phyloP scores from a whole-genome alignment of 2,329 filamentous ascomycete species.

The Botryotinia calthae region DNA sequence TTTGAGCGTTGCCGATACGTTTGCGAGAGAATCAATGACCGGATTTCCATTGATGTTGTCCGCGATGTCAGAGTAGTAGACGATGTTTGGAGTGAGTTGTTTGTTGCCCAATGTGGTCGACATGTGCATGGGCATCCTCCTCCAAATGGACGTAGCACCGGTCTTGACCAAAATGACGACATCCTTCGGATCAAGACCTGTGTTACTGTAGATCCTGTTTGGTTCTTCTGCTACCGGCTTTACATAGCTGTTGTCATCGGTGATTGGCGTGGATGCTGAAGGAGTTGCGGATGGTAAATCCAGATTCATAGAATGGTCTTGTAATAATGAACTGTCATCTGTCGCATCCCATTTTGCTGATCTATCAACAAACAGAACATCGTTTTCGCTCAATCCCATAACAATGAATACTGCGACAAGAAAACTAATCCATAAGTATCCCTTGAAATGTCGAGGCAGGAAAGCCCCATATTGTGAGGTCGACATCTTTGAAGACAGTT shows the following conservation, averaged over 20 bases:
- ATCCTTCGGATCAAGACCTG: conserved; percentile 23
- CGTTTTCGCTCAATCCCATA: conserved; percentile 26
- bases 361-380: conserved; percentile 5
- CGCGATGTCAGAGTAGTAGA: conserved; percentile 23
- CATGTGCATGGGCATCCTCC: conserved; percentile 26
- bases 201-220: background rate
- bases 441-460: conserved; percentile 24
- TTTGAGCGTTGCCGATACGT: conserved; percentile 24
- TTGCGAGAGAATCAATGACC: conserved; percentile 23
- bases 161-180: conserved; percentile 26
- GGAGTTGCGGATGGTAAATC: background rate
- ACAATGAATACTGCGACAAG: conserved; percentile 23
- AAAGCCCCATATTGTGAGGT: conserved; percentile 6
- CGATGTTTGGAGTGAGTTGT: conserved; percentile 20
- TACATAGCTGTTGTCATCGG: background rate
- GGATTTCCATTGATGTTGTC: conserved; percentile 24
- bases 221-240: background rate
- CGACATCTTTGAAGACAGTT: conserved; percentile 4
- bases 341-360: background rate
- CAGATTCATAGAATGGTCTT: background rate
- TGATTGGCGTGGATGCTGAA: background rate
- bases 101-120: conserved; percentile 23
- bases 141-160: conserved; percentile 25
- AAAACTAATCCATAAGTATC: conserved; percentile 27
- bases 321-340: background rate